Conservation (phyloP, 495 filamentous ascomycete species). For the Penicillium crystallinum region DNA sequence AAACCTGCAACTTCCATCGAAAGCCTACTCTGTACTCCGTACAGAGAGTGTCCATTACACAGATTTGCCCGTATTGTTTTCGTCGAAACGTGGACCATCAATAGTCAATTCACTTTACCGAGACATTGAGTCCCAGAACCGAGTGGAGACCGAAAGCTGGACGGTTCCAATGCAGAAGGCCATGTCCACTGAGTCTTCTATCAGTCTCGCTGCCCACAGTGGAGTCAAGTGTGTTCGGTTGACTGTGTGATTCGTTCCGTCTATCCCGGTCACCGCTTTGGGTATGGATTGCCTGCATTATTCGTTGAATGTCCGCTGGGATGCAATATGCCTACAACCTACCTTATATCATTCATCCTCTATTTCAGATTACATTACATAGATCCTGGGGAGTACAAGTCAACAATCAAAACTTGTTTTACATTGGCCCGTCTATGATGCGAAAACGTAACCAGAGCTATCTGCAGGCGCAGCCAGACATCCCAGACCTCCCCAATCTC, state of each 20-base stretch:
- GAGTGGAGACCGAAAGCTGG: constrained; percentile 2
- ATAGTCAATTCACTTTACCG: constrained; percentile 5
- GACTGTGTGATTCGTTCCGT: not conserved
- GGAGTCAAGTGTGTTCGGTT: not conserved
- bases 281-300: not conserved
- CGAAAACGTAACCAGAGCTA: constrained; percentile 33
- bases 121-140: not conserved
- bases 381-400: not conserved
- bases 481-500: constrained; percentile 16
- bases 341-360: no score
- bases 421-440: constrained; percentile 47
- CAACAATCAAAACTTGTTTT: constrained; percentile 33
- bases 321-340: no score
- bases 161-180: not conserved
- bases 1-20: no score
- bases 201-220: not conserved
- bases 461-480: constrained; percentile 30
- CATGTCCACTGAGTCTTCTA: not conserved
- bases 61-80: not conserved
- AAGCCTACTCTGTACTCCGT: no score
- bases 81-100: not conserved
- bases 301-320: no score
- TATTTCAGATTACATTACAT: not conserved
- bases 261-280: constrained; percentile 3
- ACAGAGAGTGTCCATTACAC: no score